phyloP scores from a whole-genome alignment of 345 rosid species.

The Psidium friedrichsthalianum region DNA sequence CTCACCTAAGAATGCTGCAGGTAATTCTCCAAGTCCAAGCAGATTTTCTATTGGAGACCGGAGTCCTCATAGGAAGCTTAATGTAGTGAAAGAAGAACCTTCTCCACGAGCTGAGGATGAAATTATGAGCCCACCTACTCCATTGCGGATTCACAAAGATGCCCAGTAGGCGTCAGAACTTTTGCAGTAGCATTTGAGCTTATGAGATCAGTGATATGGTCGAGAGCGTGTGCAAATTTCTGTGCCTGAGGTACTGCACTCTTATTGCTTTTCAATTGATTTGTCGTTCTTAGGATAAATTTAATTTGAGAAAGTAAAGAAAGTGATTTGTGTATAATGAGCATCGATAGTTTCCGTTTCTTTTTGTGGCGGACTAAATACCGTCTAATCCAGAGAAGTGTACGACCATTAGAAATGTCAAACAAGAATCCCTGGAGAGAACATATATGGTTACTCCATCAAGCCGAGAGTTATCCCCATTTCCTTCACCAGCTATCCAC shows the following conservation, averaged over 20 bases:
- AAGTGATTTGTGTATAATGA: background rate
- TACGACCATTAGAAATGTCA: background rate
- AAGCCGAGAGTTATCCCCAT: background rate
- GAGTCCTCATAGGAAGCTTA: conserved; percentile 36
- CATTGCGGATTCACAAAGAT: conserved; percentile 40
- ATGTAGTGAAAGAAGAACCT: conserved; percentile 31
- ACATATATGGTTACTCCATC: background rate
- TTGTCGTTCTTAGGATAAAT: background rate
- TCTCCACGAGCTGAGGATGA: conserved; percentile 25
- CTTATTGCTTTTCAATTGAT: background rate
- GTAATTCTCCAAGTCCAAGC: conserved; percentile 35
- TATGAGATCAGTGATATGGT: background rate
- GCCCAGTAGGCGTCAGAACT: conserved; percentile 5
- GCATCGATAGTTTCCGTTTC: background rate
- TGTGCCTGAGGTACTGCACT: background rate
- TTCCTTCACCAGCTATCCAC: background rate
- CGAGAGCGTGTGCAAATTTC: background rate
- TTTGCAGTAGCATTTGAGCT: background rate
- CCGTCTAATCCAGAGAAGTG: background rate
- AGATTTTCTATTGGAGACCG: conserved; percentile 26
- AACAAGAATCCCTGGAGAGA: background rate
- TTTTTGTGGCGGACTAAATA: background rate
- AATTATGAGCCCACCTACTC: conserved; percentile 59
- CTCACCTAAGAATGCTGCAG: conserved; percentile 13
- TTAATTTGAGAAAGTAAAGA: background rate